phyloP scores from a whole-genome alignment of 805 yeast genomes.

The Zygosaccharomyces rouxii region DNA sequence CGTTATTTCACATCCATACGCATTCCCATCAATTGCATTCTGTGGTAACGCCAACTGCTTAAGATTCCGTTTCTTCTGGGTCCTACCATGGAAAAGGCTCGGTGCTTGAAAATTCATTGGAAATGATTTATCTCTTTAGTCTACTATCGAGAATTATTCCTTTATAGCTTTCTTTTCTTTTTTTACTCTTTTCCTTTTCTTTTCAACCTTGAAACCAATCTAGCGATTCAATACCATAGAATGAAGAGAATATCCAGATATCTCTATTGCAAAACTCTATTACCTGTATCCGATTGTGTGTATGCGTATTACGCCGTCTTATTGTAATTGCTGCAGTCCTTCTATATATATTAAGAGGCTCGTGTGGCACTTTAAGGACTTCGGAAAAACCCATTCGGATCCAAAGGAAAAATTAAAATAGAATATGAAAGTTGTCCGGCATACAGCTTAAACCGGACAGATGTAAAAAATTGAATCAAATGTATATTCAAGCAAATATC shows the following conservation, averaged over 20 bases:
- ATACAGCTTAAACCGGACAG: too few relatives aligned
- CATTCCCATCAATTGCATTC: constrained; percentile 9
- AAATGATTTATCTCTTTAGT: background rate
- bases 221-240: background rate
- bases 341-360: too few relatives aligned
- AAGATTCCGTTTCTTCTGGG: constrained; percentile 54
- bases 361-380: too few relatives aligned
- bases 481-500: too few relatives aligned
- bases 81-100: constrained; percentile 37
- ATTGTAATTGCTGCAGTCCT: too few relatives aligned
- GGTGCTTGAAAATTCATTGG: constrained; percentile 13
- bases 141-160: background rate
- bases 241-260: background rate
- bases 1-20: constrained; percentile 2
- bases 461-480: too few relatives aligned
- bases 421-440: too few relatives aligned
- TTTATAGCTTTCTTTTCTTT: background rate
- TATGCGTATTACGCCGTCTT: too few relatives aligned
- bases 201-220: background rate
- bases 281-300: background rate
- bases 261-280: background rate
- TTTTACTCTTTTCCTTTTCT: background rate
- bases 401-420: too few relatives aligned
- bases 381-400: too few relatives aligned
- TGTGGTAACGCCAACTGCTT: constrained; percentile 47